Evolutionary conservation across 805 yeast genomes (phyloP).

Genomic region (Crinitomyces ghanaensis): DNA sequence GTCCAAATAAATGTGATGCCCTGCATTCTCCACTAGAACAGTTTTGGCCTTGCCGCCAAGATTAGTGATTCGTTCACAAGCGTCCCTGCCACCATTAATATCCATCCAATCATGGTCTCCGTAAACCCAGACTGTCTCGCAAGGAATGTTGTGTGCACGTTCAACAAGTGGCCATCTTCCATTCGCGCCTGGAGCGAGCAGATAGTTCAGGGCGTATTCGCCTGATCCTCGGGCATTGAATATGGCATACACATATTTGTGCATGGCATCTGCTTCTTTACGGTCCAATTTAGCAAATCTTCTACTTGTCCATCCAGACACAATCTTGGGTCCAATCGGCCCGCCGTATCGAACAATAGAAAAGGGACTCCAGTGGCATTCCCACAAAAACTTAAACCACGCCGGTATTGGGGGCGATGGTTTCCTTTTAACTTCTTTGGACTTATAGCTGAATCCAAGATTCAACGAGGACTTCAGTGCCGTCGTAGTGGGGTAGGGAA

Average conservation of each 20-base stretch:
- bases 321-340: conserved; percentile 71
- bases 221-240: conserved; percentile 87
- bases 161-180: conserved; percentile 63
- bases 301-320: conserved; percentile 81
- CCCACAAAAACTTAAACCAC: conserved; percentile 81
- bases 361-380: conserved; percentile 77
- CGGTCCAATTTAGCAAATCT: conserved; percentile 51
- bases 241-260: conserved; percentile 69
- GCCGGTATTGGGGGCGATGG: conserved; percentile 41
- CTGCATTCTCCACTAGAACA: conserved; percentile 39
- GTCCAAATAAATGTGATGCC: conserved; percentile 67
- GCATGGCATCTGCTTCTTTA: conserved; percentile 44
- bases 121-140: conserved; percentile 71
- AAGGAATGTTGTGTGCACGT: conserved; percentile 39
- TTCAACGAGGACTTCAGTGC: too few species aligned
- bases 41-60: conserved; percentile 22
- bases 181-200: conserved; percentile 83
- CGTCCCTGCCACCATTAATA: conserved; percentile 29
- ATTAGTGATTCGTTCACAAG: conserved; percentile 20
- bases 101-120: conserved; percentile 74
- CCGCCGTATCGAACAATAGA: conserved; percentile 65
- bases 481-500: conserved; percentile 8
- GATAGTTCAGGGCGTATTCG: conserved; percentile 76
- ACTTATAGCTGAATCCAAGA: too few species aligned
- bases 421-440: conserved; percentile 3